Conservation (phyloP, 257 asterid species). For the Thymus mandschuricus region DNA sequence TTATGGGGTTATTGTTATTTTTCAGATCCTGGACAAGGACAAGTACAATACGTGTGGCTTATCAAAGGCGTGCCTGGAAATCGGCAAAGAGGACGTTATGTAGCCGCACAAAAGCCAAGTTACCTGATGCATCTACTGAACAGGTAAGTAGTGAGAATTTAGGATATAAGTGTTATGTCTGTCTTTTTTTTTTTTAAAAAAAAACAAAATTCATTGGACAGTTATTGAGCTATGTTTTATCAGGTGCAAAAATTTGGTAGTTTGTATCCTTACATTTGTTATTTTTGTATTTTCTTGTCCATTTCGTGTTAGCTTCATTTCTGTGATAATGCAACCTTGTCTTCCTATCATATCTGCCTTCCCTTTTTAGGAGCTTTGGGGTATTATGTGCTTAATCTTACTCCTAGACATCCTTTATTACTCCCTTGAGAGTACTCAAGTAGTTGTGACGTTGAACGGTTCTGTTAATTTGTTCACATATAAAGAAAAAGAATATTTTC, state of each 20-base stretch:
- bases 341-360: not conserved
- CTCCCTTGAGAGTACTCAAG: not conserved
- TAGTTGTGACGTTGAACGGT: conserved; percentile 6
- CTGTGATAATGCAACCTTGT: not conserved
- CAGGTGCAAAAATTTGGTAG: not conserved
- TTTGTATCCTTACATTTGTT: conserved; percentile 1
- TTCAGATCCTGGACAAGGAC: conserved; percentile 41
- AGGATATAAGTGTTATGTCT: not conserved
- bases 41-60: conserved; percentile 46
- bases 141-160: conserved; percentile 40
- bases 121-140: conserved; percentile 38
- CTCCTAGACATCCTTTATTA: not conserved
- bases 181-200: not conserved
- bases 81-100: conserved; percentile 53
- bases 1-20: not conserved
- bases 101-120: conserved; percentile 44
- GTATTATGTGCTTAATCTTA: conserved; percentile 1
- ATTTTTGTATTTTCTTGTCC: not conserved
- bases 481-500: not conserved
- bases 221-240: not conserved
- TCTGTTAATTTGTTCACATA: conserved; percentile 1
- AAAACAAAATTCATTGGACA: not conserved
- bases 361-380: conserved; percentile 11
- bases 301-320: conserved; percentile 15
- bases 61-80: conserved; percentile 38